These are phyloP conservation scores for Podospora pseudocomata DNA, from an alignment of 495 filamentous ascomycete species.

Conservation along the genomic window DNA sequence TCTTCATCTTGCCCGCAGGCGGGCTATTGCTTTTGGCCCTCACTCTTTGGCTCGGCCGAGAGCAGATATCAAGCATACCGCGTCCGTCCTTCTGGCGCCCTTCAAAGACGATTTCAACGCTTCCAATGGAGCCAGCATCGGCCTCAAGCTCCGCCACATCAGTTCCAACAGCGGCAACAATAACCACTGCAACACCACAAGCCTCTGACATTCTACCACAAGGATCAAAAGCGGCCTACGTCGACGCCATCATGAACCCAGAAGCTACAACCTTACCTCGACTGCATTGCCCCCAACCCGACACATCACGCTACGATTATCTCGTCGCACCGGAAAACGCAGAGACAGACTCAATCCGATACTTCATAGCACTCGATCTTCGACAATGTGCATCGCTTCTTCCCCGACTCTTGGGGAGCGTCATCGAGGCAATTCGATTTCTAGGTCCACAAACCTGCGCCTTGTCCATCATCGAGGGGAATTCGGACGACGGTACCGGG, in stretches of 20 bases:
- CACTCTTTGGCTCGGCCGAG: not conserved
- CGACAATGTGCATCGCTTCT: conserved; percentile 40
- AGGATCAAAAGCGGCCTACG: not conserved
- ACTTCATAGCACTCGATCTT: conserved; percentile 51
- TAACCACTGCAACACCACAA: not conserved
- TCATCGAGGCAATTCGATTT: conserved; percentile 46
- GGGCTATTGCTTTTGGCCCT: not conserved
- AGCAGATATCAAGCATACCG: not conserved
- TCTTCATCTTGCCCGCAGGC: not conserved
- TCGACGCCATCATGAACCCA: conserved; percentile 12
- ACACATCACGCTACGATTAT: conserved; percentile 5
- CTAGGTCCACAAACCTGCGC: conserved; percentile 47
- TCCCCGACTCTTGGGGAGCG: conserved; percentile 44
- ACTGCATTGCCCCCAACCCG: conserved; percentile 8
- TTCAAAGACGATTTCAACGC: not conserved
- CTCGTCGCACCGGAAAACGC: conserved; percentile 43
- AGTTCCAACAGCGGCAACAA: not conserved
- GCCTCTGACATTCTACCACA: not conserved
- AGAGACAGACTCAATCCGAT: conserved; percentile 56
- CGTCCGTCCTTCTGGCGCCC: not conserved
- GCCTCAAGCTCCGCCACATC: conserved; percentile 18
- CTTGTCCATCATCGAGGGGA: conserved; percentile 49
- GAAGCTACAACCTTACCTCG: not conserved
- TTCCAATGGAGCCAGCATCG: not conserved
- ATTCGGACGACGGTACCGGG: conserved; percentile 49